These are phyloP conservation scores for Pseudomicrostroma phylloplanum DNA, from an alignment of 1,284 basidiomycete species.

Conservation along the genomic window DNA sequence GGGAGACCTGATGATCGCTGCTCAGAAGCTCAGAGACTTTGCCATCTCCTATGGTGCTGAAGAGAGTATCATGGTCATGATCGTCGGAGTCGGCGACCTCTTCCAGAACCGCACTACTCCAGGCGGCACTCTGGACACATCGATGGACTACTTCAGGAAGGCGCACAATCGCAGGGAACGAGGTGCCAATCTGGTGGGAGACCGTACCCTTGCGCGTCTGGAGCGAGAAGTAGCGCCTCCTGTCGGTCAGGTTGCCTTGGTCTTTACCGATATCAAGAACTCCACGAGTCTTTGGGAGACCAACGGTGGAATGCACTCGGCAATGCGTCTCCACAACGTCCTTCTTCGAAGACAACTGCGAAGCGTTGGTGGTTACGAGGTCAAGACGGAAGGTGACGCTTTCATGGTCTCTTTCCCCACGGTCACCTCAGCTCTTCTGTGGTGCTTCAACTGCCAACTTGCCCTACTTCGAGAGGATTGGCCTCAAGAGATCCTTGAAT, in stretches of 20 bases:
- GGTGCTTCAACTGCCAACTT: constrained; percentile 83
- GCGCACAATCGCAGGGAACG: constrained; percentile 20
- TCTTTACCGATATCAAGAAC: constrained; percentile 97
- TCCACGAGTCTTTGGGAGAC: constrained; percentile 96
- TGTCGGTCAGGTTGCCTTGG: constrained; percentile 79
- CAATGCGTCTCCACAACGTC: constrained; percentile 85
- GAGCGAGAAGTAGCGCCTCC: constrained; percentile 81
- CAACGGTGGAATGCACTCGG: constrained; percentile 90
- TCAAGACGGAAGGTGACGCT: constrained; percentile 98
- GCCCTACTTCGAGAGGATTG: constrained; percentile 79
- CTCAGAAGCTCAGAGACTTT: constrained; percentile 92
- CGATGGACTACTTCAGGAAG: constrained; percentile 44
- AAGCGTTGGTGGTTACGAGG: constrained; percentile 92
- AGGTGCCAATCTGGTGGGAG: constrained; percentile 38
- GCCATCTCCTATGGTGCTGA: constrained; percentile 94
- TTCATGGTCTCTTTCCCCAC: constrained; percentile 98
- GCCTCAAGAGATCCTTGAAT: constrained; percentile 90
- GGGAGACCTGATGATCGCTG: constrained; percentile 89
- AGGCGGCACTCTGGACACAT: constrained; percentile 43
- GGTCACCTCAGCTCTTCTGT: constrained; percentile 78
- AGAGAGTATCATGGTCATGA: constrained; percentile 96
- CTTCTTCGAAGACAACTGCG: constrained; percentile 80
- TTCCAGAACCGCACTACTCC: constrained; percentile 56
- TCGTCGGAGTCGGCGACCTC: constrained; percentile 74
- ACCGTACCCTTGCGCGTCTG: constrained; percentile 57